Conservation (phyloP, 176 grass and related monocot species). For the Elaeis guineensis region DNA sequence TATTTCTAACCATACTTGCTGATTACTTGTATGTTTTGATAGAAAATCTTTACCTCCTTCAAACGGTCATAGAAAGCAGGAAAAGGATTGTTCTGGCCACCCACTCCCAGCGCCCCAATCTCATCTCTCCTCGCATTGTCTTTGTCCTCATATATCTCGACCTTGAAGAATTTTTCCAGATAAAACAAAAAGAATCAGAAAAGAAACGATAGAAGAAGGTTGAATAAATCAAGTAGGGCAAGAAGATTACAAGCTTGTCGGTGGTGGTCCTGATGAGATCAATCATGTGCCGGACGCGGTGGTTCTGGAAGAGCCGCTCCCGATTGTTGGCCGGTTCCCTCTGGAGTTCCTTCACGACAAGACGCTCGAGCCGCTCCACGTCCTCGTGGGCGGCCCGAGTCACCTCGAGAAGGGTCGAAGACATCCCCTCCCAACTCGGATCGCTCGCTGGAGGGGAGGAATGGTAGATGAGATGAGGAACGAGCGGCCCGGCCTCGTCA, state of each 20-base stretch:
- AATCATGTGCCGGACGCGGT: constrained; percentile 90
- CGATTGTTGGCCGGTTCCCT: constrained; percentile 70
- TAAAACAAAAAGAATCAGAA: background rate
- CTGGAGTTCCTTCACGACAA: constrained; percentile 82
- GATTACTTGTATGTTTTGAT: too few species aligned
- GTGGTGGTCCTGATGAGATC: constrained; percentile 62
- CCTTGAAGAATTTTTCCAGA: constrained; percentile 22
- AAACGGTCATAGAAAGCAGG: constrained; percentile 73
- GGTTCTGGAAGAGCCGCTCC: constrained; percentile 86
- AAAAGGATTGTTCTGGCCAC: constrained; percentile 25
- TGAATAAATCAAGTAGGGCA: background rate
- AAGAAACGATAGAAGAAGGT: background rate
- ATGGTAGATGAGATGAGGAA: too few species aligned
- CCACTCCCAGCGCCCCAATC: constrained; percentile 59
- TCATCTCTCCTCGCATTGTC: constrained; percentile 86
- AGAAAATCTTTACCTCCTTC: constrained; percentile 46
- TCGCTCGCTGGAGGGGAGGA: background rate
- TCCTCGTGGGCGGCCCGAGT: constrained; percentile 88
- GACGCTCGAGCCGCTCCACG: constrained; percentile 79
- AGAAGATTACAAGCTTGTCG: constrained; percentile 51
- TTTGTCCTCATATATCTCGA: constrained; percentile 86
- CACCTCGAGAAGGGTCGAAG: constrained; percentile 85
- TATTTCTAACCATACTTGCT: too few species aligned
- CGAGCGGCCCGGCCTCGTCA: too few species aligned
- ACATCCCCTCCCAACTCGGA: constrained; percentile 28